Evolutionary conservation across 2,329 filamentous ascomycete species (phyloP), one percentile per base, ranked within the genome.

Genomic region (Didymella segeticola): DNA sequence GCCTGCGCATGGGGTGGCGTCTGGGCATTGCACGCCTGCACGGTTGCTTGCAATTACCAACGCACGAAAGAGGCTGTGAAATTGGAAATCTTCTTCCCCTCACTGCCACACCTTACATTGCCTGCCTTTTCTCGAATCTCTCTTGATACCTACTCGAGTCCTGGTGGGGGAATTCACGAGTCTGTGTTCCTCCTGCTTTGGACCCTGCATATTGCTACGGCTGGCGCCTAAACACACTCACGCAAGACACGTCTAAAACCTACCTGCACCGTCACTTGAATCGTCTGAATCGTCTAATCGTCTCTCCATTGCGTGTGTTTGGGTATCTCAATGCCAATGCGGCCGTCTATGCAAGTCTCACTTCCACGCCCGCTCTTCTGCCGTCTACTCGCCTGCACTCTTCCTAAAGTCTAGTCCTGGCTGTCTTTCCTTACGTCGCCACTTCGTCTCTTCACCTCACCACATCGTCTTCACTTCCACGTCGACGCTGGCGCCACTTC

Each of bases 161-260:
- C 19, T 29, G 20, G 37, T 6, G 23, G 29, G n/a, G 27, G 15
- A 10, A 12, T n/a, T 15, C 33, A 25, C 5, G 6, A n/a, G 36
- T 43, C 6, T 10, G 43, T 47, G 43, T 43, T 43, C 38, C 30
- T 34, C 38, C n/a, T n/a, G n/a, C n/a, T 20, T 27, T 53, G 43
- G 63, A 57, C 66, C 62, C 66, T 69, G 64, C 62, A 68, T 67
- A 51, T 47, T 26, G 17, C 53, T 63, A 59, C 60, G 53, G 62
- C 43, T 30, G 48, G 45, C 56, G 17, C 33, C 29, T 58, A 25
- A 47, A 9, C 20, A 25, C 51, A 36, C 31, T 45, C 27, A 36
- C 23, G 56, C 54, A 48, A 43, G 45, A 50, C 41, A 31, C 31
- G 3, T 1, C 22, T 22, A 14, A 6, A 27, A 29, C 42, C 42